phyloP scores from a whole-genome alignment of 306 rosid genomes.

The Citrullus mucosospermus region DNA sequence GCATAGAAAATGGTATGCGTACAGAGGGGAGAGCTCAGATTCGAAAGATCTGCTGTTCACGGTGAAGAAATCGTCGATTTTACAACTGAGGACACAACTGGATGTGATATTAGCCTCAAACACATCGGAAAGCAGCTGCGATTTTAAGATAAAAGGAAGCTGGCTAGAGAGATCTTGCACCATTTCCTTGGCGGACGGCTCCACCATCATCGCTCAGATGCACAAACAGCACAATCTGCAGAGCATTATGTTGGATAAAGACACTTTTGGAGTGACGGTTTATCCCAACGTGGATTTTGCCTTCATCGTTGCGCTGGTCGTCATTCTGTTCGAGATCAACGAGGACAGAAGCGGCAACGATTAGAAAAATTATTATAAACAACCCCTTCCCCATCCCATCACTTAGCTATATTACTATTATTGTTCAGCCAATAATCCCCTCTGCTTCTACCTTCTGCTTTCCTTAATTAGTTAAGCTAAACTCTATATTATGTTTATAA shows the following conservation, averaged over 20 bases:
- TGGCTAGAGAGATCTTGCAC: conserved; percentile 26
- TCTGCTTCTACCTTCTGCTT: too few species aligned
- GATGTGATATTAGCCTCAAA: conserved; percentile 28
- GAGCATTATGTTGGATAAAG: conserved; percentile 15
- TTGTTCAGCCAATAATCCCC: too few species aligned
- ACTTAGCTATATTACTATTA: too few species aligned
- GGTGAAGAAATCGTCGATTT: conserved; percentile 15
- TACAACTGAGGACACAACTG: conserved; percentile 21
- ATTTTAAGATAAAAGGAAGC: conserved; percentile 34
- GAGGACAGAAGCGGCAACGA: conserved; percentile 18
- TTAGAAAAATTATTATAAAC: not conserved
- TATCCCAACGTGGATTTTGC: conserved; percentile 24
- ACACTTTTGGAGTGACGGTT: conserved; percentile 21
- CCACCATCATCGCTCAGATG: conserved; percentile 14
- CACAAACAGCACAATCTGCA: conserved; percentile 17
- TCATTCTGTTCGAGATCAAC: conserved; percentile 26
- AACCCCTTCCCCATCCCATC: too few species aligned
- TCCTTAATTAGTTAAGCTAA: too few species aligned
- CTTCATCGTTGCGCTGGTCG: conserved; percentile 25
- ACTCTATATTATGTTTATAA: too few species aligned
- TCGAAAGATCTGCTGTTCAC: conserved; percentile 22
- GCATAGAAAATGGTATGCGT: conserved; percentile 30
- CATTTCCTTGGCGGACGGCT: not conserved
- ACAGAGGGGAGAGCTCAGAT: conserved; percentile 28
- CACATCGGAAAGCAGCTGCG: conserved; percentile 11